A percentile compares a stretch with the other conserved stretches of the same genome.
These are phyloP conservation scores for Aspergillus cavernicola DNA, from an alignment of 495 filamentous ascomycete species.

Conservation along the genomic window DNA sequence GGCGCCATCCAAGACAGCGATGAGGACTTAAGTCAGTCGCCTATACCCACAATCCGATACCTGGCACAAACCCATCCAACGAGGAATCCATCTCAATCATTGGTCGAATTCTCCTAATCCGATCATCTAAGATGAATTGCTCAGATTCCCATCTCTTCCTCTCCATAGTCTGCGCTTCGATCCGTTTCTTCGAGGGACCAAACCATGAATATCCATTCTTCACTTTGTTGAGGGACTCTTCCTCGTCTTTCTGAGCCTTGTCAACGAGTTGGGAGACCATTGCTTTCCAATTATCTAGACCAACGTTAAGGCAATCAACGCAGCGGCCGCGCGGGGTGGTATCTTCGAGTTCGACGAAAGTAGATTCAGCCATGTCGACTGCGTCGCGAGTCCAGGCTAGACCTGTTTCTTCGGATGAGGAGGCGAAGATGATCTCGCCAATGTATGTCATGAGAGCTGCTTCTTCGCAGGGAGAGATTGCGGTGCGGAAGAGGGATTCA, in stretches of 20 bases:
- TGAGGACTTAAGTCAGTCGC: not conserved
- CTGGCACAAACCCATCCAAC: conserved; percentile 29
- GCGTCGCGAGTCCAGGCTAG: conserved; percentile 83
- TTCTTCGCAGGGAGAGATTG: conserved; percentile 70
- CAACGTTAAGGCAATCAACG: conserved; percentile 65
- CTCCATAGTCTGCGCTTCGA: conserved; percentile 25
- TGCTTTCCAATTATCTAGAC: conserved; percentile 68
- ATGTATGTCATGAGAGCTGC: conserved; percentile 84
- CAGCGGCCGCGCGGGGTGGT: conserved; percentile 53
- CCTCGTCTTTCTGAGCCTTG: conserved; percentile 46
- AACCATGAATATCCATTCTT: no score
- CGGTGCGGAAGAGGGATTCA: conserved; percentile 54
- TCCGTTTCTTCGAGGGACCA: conserved; percentile 33
- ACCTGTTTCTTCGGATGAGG: conserved; percentile 57
- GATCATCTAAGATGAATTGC: conserved; percentile 37
- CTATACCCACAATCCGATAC: conserved; percentile 33
- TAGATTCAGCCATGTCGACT: conserved; percentile 62
- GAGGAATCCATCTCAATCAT: conserved; percentile 31
- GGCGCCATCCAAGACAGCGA: not conserved
- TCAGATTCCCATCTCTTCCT: conserved; percentile 41
- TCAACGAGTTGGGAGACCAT: conserved; percentile 61
- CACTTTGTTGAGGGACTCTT: conserved; percentile 38
- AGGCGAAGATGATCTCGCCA: conserved; percentile 86
- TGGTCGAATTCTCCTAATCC: conserved; percentile 29
- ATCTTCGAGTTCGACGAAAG: conserved; percentile 33